Base-by-base conservation (phyloP, 2,329 filamentous ascomycete genomes). In the Colletotrichum truncatum region DNA sequence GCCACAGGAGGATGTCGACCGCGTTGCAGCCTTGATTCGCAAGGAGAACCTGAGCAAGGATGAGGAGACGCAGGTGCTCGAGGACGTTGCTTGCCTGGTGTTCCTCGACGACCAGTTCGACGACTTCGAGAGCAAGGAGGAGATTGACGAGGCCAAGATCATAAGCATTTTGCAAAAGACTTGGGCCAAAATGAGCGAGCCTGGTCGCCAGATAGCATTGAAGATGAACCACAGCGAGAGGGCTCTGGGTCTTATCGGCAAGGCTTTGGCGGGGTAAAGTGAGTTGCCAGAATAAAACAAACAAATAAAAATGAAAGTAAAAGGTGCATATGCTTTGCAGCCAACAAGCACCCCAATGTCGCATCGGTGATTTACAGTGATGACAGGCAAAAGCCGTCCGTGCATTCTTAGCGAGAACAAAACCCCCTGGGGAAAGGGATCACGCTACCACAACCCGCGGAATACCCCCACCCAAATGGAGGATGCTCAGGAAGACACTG, bases 51-150 rank as follows among this genome's bases (percentile, higher is more conserved):
- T 97, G 70, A 85, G 84, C 73, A 79, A 81, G 57, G 79, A 84
- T 68, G 72, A 75, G 14, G 91, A 93, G 75, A 89, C 90, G 58
- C 91, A 95, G 81, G 84, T 87, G 6, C 82, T 97, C 67, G 93
- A 97, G 80, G 93, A 97, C 78, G 91, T 93, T 46, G 93, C 93
- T 3, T 97, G 93, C 74, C 79, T 97, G 59, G 93, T 97, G 26
- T 97, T 97, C 75, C 79, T 97, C 69, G 93, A 96, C 74, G 93
- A 95, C 74, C 92, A 96, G 74, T 91, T 97, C 68, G 93, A 94
- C 72, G 87, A 86, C 53, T 97, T 96, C 77, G 91, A 93, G 81
- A 84, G 76, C 70, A 83, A 85, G 74, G 84, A 87, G 26, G 85
- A 89, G 57, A 75, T 84, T 14, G 91, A 93, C 73, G 92, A 95